Percentiles rank a stretch among this genome's conserved stretches.
Conservation (phyloP, 2,329 filamentous ascomycete species). For the Davidsoniella eucalypti region DNA sequence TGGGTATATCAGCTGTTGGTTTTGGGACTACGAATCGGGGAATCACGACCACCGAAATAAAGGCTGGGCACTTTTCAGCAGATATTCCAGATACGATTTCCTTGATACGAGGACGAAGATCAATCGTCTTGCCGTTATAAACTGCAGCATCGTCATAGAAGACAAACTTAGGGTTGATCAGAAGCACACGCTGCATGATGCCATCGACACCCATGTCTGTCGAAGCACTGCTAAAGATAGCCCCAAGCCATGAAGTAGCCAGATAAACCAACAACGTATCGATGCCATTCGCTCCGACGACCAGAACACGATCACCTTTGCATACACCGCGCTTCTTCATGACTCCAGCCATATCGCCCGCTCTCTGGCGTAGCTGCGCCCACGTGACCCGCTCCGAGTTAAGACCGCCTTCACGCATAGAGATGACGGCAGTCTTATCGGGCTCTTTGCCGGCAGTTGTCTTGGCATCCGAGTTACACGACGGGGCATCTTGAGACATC, state of each 20-base stretch:
- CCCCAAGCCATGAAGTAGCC: slow-evolving; percentile 54
- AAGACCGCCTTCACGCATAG: slow-evolving; percentile 51
- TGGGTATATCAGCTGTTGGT: slow-evolving; percentile 39
- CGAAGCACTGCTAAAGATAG: slow-evolving; percentile 56
- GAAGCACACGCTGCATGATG: slow-evolving; percentile 55
- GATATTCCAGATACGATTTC: too few species aligned
- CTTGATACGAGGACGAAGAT: slow-evolving; percentile 56
- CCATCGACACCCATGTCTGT: slow-evolving; percentile 76
- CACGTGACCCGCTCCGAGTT: slow-evolving; percentile 45
- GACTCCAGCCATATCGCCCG: slow-evolving; percentile 45
- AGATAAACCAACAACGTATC: slow-evolving; percentile 59
- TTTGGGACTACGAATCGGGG: slow-evolving; percentile 45
- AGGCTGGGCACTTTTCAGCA: slow-evolving; percentile 25
- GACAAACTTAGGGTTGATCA: slow-evolving; percentile 63
- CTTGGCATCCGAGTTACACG: slow-evolving; percentile 21
- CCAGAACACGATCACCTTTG: slow-evolving; percentile 58
- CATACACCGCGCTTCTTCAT: slow-evolving; percentile 48
- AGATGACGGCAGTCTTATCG: slow-evolving; percentile 50
- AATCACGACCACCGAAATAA: slow-evolving; percentile 47
- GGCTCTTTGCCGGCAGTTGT: slow-evolving; percentile 52
- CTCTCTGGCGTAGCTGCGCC: slow-evolving; percentile 43
- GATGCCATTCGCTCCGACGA: slow-evolving; percentile 59
- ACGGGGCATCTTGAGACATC: slow-evolving; percentile 20
- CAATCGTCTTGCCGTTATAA: slow-evolving; percentile 62
- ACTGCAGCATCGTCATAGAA: slow-evolving; percentile 69